These are phyloP conservation scores for Phaffomyces opuntiae DNA, from an alignment of 805 yeast species.

Conservation along the genomic window DNA sequence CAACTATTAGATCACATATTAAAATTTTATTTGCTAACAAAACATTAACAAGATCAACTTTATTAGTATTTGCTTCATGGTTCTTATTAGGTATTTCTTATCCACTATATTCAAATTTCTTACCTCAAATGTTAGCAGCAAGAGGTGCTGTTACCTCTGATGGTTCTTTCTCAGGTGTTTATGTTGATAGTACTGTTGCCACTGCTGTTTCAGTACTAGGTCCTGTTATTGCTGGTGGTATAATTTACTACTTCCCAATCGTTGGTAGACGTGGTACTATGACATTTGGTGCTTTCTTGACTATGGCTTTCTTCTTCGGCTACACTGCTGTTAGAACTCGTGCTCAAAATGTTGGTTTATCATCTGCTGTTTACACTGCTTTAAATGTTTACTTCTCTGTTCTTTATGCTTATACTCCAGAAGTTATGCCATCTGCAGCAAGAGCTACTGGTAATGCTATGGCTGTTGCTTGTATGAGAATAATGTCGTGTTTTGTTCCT, in stretches of 20 bases:
- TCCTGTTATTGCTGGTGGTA: slow-evolving; percentile 44
- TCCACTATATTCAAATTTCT: slow-evolving; percentile 44
- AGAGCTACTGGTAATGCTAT: slow-evolving; percentile 57
- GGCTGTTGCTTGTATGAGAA: slow-evolving; percentile 45
- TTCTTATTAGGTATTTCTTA: slow-evolving; percentile 46
- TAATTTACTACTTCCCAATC: slow-evolving; percentile 8
- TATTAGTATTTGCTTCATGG: slow-evolving; percentile 42
- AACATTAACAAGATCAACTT: slow-evolving; percentile 32
- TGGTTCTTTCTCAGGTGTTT: slow-evolving; percentile 31
- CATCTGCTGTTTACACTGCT: slow-evolving; percentile 27
- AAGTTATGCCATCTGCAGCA: slow-evolving; percentile 45
- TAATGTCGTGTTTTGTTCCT: slow-evolving; percentile 50
- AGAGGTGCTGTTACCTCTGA: slow-evolving; percentile 43
- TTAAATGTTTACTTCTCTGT: slow-evolving; percentile 49
- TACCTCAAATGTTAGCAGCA: slow-evolving; percentile 41
- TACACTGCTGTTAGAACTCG: slow-evolving; percentile 54
- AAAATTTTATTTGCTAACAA: slow-evolving; percentile 36
- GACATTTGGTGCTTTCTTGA: slow-evolving; percentile 40
- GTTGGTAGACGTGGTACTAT: slow-evolving; percentile 55
- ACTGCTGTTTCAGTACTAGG: slow-evolving; percentile 39
- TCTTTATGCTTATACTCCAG: slow-evolving; percentile 61
- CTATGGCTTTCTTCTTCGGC: slow-evolving; percentile 53
- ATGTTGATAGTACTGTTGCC: slow-evolving; percentile 39
- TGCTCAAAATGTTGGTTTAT: slow-evolving; percentile 41
- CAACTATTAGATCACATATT: slow-evolving; percentile 30